Percentiles rank a stretch among this genome's conserved stretches.
These are phyloP conservation scores for Fusarium buxicola DNA, from an alignment of 2,329 filamentous ascomycete species.

Conservation along the genomic window DNA sequence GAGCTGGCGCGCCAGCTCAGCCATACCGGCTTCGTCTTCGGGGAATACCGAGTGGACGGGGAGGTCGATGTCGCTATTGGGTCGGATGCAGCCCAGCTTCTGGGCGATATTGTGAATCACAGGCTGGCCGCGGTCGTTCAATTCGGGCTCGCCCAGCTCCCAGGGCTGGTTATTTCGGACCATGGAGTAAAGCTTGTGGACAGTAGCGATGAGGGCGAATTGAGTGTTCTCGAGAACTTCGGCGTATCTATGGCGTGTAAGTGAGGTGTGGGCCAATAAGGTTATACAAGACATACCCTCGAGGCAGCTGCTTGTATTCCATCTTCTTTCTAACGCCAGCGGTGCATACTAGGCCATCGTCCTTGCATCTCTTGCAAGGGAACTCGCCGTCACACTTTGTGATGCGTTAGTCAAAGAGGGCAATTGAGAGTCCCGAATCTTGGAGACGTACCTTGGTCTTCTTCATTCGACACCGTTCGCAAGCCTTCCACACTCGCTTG, in stretches of 20 bases:
- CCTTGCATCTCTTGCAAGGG: constrained; percentile 74
- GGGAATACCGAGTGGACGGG: constrained; percentile 70
- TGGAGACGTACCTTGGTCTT: constrained; percentile 69
- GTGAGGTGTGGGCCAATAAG: constrained; percentile 14
- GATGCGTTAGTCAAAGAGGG: constrained; percentile 23
- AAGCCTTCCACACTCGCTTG: constrained; percentile 75
- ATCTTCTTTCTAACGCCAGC: constrained; percentile 74
- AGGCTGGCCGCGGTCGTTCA: constrained; percentile 72
- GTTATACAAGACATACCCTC: constrained; percentile 60
- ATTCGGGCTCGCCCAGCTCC: constrained; percentile 71
- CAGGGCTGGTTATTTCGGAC: constrained; percentile 68
- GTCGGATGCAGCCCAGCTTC: constrained; percentile 72
- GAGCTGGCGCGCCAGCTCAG: too few relatives aligned
- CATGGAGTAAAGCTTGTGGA: constrained; percentile 75
- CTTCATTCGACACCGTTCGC: constrained; percentile 75
- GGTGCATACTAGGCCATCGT: constrained; percentile 72
- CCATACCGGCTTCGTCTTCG: constrained; percentile 69
- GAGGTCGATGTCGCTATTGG: constrained; percentile 70
- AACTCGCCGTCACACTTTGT: constrained; percentile 72
- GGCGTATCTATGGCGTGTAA: constrained; percentile 62
- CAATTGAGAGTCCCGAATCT: constrained; percentile 6
- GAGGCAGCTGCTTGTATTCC: constrained; percentile 74
- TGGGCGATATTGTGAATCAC: constrained; percentile 74
- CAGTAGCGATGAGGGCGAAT: constrained; percentile 71
- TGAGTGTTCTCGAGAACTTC: constrained; percentile 75